Evolutionary conservation across 1,139 yeast genomes (phyloP).

Genomic region (Scheffersomyces parashehatae): DNA sequence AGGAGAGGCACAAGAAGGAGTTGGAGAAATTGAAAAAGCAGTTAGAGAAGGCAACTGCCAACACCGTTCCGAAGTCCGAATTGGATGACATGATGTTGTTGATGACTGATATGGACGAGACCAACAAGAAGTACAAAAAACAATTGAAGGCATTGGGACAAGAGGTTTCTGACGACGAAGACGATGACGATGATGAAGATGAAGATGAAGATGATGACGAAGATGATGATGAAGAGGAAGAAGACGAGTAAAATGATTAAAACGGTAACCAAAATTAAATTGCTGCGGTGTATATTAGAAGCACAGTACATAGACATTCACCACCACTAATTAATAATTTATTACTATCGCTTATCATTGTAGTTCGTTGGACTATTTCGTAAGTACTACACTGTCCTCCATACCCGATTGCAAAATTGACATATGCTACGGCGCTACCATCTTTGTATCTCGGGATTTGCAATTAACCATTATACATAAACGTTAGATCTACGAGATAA

Average conservation of each 20-base stretch:
- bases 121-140: conserved; percentile 57
- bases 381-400: too few relatives aligned
- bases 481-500: too few relatives aligned
- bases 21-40: conserved; percentile 6
- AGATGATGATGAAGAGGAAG: conserved; percentile 17
- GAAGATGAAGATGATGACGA: conserved; percentile 30
- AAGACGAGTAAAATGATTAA: conserved; percentile 5
- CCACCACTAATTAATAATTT: too few relatives aligned
- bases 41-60: conserved; percentile 13
- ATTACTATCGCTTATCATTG: too few relatives aligned
- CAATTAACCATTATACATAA: too few relatives aligned
- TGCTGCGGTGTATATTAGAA: too few relatives aligned
- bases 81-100: conserved; percentile 75
- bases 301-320: too few relatives aligned
- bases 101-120: conserved; percentile 74
- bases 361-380: too few relatives aligned
- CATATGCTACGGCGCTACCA: too few relatives aligned
- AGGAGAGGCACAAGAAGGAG: conserved; percentile 1
- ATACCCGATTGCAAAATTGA: too few relatives aligned
- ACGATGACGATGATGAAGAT: conserved; percentile 38
- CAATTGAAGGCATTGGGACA: conserved; percentile 51
- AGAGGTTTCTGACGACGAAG: conserved; percentile 50
- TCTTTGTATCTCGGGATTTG: too few relatives aligned
- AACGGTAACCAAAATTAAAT: neutral
- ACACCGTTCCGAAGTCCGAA: conserved; percentile 56